Base-by-base conservation (phyloP, 345 rosid genomes). In the Dipteronia sinensis region DNA sequence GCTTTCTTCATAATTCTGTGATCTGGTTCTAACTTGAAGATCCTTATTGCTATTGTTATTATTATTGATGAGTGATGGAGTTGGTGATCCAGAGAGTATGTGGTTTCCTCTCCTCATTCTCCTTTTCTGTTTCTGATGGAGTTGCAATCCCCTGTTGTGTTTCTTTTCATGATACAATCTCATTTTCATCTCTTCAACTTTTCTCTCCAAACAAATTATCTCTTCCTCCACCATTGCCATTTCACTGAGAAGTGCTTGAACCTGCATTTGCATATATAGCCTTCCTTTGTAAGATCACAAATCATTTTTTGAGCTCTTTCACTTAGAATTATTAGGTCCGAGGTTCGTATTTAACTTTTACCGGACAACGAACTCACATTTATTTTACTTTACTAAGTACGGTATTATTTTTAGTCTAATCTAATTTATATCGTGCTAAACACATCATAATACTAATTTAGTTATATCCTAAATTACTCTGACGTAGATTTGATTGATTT, bases 181-280 rank as follows among this genome's bases (percentile, higher is more conserved):
- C 79, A 89, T 84, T 83, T 92, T 93, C 71, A 93, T 82, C 76
- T 85, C 91, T 72, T 88, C 83, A 44, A 95, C 86, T 83, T 83
- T 89, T 69, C 88, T 80, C 88, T 95, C 98, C n/a, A 93, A 83
- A 88, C 86, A 81, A 40, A 84, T 38, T 20, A 95, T 92, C 87
- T 95, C 97, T 72, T 91, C 90, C 79, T 95, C 97, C 61, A 89
- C 95, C 78, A 77, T 70, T 27, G 95, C 89, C 73, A 93, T 53
- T 80, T 95, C 97, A 51, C 85, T 72, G 20, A 95, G 85, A 47
- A 93, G 88, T 64, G 80, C 84, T 31, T 82, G 89, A 77, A 92
- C 90, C 98, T 94, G 87, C 61, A 47, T 27, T 19, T 38, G 10
- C 38, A 78, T 46, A 56, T 13, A 15, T 22, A 20, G 11, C 13